Evolutionary conservation across 2,329 filamentous ascomycete species (phyloP), one percentile per base, ranked within the genome.

Genomic region (Hysterium pulicare): DNA sequence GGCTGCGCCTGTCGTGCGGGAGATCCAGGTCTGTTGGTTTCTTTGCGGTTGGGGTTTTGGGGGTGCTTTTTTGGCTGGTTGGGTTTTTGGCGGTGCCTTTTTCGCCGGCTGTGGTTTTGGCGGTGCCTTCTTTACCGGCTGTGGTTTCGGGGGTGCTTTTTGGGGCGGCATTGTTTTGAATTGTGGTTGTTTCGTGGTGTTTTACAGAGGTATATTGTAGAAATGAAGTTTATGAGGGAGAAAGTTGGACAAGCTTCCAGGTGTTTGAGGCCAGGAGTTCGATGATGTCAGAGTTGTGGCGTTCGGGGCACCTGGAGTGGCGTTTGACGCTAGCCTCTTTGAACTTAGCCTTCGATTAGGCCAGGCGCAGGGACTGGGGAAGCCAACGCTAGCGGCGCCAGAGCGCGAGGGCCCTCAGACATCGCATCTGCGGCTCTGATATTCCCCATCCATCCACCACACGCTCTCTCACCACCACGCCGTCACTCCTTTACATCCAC

Each of bases 21-120:
- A 71, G 50, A 75, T 63, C 71, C 71, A 75, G 52, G 71, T 71
- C 66, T 59, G 44, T 59, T 30, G 59, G 55, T 32, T 54, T 47
- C 51, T 51, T 50, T 44, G 42, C 51, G 34, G 39, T 6, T 36
- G 11, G 11, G 24, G 8, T 39, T 38, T 35, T 38, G 40, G 37
- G 23, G 42, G 15, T 33, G 10, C 17, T 43, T 5, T 47, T 19
- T 5, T 13, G 13, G 37, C 37, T 31, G 19, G 17, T 7, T 28
- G 13, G 24, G 13, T 7, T 7, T 28, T 28, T 28, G 24, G 42
- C 24, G 19, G 45, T 39, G 45, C 23, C 26, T 54, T 55, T 33
- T 51, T 48, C 8, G 42, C 34, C 31, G 39, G 41, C 5, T 33
- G 45, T 11, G 45, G 31, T 10, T 41, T 40, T 17, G 32, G 31